Evolutionary conservation across 2,329 filamentous ascomycete species (phyloP).

Genomic region (Fusarium newnesense): DNA sequence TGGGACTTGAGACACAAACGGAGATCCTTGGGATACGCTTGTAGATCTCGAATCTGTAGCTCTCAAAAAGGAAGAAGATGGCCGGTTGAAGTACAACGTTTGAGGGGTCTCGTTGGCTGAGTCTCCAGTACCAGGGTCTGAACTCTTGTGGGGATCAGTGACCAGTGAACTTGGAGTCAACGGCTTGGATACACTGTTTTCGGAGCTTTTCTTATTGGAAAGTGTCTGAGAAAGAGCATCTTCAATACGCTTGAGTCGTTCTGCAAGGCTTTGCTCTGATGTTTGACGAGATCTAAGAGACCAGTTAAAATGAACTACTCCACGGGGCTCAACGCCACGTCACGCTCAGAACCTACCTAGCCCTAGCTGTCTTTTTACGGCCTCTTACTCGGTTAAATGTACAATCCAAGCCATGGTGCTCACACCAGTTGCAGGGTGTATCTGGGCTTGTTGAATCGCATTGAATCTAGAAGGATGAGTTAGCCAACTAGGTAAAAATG

Average conservation of each 20-base stretch:
- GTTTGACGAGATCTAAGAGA: conserved; percentile 18
- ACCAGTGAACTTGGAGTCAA: conserved; percentile 6
- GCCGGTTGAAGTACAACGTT: background rate
- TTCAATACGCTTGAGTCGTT: conserved; percentile 38
- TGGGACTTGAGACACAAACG: background rate
- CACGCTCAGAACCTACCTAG: conserved; percentile 18
- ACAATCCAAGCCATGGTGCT: conserved; percentile 37
- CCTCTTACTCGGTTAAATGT: conserved; percentile 42
- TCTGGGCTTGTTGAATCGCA: conserved; percentile 24
- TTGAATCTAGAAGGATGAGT: conserved; percentile 33
- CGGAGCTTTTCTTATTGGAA: background rate
- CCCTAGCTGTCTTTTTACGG: conserved; percentile 27
- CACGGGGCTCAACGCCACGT: background rate
- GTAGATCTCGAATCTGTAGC: conserved; percentile 17
- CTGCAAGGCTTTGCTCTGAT: conserved; percentile 32
- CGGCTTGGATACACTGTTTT: background rate
- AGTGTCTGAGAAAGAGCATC: conserved; percentile 33
- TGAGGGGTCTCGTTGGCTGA: background rate
- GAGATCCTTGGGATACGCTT: background rate
- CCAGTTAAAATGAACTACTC: background rate
- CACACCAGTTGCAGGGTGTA: conserved; percentile 38
- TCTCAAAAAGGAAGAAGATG: conserved; percentile 2
- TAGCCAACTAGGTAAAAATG: background rate
- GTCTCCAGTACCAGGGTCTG: background rate
- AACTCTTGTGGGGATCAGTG: background rate